These are phyloP conservation scores for Rheum nobile DNA, from an alignment of 148 eudicot species.

Conservation along the genomic window DNA sequence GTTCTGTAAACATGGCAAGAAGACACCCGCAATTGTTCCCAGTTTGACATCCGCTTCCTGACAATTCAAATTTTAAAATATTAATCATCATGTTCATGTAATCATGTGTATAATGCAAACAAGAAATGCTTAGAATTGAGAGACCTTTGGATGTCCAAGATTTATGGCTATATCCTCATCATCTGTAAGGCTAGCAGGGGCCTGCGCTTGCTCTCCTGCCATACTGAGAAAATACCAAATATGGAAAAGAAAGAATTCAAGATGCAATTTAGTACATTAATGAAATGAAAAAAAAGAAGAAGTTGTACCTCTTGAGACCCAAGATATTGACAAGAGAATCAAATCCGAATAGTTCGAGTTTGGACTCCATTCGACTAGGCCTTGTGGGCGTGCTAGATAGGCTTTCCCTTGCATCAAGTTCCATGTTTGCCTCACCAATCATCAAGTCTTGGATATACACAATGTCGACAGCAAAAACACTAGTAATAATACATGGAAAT, in stretches of 20 bases:
- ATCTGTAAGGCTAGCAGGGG: slow-evolving; percentile 78
- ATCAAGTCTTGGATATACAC: too few relatives aligned
- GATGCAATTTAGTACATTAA: neutral
- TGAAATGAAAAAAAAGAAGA: neutral
- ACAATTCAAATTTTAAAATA: too few relatives aligned
- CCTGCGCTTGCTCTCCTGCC: slow-evolving; percentile 74
- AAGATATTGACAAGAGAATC: slow-evolving; percentile 95
- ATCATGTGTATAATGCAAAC: neutral
- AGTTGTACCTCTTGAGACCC: slow-evolving; percentile 83
- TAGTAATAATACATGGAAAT: too few relatives aligned
- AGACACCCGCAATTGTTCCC: slow-evolving; percentile 95
- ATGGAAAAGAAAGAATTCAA: neutral
- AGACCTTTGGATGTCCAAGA: slow-evolving; percentile 66
- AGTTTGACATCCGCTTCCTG: slow-evolving; percentile 45
- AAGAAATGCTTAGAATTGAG: neutral
- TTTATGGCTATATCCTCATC: slow-evolving; percentile 61
- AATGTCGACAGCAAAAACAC: too few relatives aligned
- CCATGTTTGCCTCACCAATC: neutral
- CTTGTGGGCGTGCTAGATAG: slow-evolving; percentile 34
- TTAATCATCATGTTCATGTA: too few relatives aligned
- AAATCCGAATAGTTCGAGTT: slow-evolving; percentile 88
- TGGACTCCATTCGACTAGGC: slow-evolving; percentile 58
- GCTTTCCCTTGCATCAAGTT: slow-evolving; percentile 18
- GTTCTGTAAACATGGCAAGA: slow-evolving; percentile 91
- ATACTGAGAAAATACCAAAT: slow-evolving; percentile 33